phyloP scores from a whole-genome alignment of 1,284 basidiomycete species.

The Volvariella volvacea region DNA sequence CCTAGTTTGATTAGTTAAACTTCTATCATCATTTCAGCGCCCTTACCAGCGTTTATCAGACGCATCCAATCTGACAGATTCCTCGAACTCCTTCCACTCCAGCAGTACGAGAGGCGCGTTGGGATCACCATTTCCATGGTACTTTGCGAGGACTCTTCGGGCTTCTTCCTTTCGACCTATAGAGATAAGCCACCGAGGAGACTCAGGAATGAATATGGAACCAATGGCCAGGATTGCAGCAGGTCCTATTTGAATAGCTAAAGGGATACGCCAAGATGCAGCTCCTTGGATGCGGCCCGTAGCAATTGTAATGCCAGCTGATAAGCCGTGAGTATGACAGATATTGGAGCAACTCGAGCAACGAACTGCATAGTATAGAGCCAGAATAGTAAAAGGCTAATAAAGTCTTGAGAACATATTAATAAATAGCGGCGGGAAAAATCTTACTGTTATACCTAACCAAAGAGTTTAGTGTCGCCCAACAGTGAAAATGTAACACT shows the following conservation, averaged over 20 bases:
- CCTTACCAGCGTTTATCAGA: conserved; percentile 53
- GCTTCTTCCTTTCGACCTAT: conserved; percentile 46
- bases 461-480: not conserved
- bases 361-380: conserved; percentile 32
- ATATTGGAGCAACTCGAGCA: not conserved
- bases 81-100: conserved; percentile 53
- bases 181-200: conserved; percentile 52
- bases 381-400: conserved; percentile 39
- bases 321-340: too few species aligned
- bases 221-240: conserved; percentile 37
- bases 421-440: too few species aligned
- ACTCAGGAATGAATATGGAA: conserved; percentile 41
- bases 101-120: conserved; percentile 43
- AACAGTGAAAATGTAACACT: conserved; percentile 11
- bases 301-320: conserved; percentile 40
- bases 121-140: conserved; percentile 42
- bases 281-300: conserved; percentile 33
- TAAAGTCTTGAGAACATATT: too few species aligned
- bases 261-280: conserved; percentile 41
- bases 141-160: conserved; percentile 40
- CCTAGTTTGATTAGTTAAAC: conserved; percentile 14
- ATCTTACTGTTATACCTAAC: conserved; percentile 28
- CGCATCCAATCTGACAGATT: conserved; percentile 43
- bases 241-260: conserved; percentile 47
- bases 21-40: not conserved